Evolutionary conservation across 2,329 filamentous ascomycete genomes (phyloP).

Genomic region (Coniochaeta sp.): DNA sequence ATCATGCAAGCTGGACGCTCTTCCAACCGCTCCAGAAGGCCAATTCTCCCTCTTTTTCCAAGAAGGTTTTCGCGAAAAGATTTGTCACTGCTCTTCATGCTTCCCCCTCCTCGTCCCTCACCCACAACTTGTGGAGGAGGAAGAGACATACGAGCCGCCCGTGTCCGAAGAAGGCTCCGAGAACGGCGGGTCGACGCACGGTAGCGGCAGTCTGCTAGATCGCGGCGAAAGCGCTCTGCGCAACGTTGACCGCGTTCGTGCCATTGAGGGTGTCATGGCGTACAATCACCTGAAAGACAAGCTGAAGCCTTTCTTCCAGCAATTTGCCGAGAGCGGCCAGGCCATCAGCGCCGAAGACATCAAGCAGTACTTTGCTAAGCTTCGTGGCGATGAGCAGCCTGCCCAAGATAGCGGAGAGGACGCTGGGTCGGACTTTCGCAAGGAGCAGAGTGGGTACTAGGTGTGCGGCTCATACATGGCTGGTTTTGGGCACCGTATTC

Average conservation of each 20-base stretch:
- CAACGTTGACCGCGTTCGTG: conserved; percentile 84
- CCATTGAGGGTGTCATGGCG: conserved; percentile 95
- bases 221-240: conserved; percentile 87
- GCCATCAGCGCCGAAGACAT: conserved; percentile 92
- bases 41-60: conserved; percentile 78
- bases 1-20: conserved; percentile 51
- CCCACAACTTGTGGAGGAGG: conserved; percentile 82
- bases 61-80: conserved; percentile 66
- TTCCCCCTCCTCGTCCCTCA: conserved; percentile 65
- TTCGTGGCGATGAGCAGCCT: conserved; percentile 77
- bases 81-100: conserved; percentile 80
- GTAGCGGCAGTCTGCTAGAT: conserved; percentile 78
- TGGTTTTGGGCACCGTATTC: not conserved
- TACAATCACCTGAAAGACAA: conserved; percentile 96
- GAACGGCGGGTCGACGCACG: conserved; percentile 49
- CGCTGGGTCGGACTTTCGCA: conserved; percentile 34
- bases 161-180: conserved; percentile 58
- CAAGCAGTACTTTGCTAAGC: conserved; percentile 90
- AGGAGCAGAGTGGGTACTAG: conserved; percentile 47
- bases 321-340: conserved; percentile 85
- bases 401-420: conserved; percentile 54
- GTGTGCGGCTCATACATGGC: not conserved
- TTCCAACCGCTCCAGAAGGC: conserved; percentile 47
- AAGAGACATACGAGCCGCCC: conserved; percentile 89
- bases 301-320: conserved; percentile 87